Conservation (phyloP, 2,329 filamentous ascomycete species). For the Colletotrichum sp. region DNA sequence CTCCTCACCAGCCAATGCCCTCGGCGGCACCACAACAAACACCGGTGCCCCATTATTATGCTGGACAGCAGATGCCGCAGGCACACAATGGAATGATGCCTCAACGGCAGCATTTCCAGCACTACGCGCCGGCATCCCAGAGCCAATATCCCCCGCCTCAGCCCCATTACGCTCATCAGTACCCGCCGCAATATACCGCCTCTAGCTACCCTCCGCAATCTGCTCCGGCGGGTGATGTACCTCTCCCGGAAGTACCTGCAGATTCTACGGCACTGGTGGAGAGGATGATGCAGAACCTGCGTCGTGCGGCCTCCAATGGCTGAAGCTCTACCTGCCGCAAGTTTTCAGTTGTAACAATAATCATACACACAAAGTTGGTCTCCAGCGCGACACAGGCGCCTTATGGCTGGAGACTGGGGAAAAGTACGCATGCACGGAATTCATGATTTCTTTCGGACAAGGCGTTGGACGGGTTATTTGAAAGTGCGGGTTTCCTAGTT, state of each 20-base stretch:
- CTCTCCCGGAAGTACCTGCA: constrained; percentile 44
- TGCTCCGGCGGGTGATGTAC: constrained; percentile 22
- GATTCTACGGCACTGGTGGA: constrained; percentile 56
- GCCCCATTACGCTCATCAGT: not conserved
- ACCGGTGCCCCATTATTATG: not conserved
- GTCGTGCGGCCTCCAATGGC: constrained; percentile 33
- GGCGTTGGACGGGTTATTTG: not conserved
- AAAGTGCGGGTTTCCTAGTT: not conserved
- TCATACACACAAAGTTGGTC: not conserved
- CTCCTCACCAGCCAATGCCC: not conserved
- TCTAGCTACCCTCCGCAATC: not conserved
- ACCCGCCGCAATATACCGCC: not conserved
- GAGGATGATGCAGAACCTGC: constrained; percentile 56
- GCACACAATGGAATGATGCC: not conserved
- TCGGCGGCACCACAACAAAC: not conserved
- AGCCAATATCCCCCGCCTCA: constrained; percentile 11
- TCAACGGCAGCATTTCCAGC: constrained; percentile 3
- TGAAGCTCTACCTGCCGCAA: not conserved
- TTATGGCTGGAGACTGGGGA: not conserved
- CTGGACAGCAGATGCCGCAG: not conserved
- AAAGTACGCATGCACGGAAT: not conserved
- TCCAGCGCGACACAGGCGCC: constrained; percentile 1
- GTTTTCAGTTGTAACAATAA: not conserved
- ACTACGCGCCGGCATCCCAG: not conserved
- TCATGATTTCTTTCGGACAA: not conserved